phyloP scores from a whole-genome alignment of 495 filamentous ascomycete genomes.

The Penicillium roqueforti region DNA sequence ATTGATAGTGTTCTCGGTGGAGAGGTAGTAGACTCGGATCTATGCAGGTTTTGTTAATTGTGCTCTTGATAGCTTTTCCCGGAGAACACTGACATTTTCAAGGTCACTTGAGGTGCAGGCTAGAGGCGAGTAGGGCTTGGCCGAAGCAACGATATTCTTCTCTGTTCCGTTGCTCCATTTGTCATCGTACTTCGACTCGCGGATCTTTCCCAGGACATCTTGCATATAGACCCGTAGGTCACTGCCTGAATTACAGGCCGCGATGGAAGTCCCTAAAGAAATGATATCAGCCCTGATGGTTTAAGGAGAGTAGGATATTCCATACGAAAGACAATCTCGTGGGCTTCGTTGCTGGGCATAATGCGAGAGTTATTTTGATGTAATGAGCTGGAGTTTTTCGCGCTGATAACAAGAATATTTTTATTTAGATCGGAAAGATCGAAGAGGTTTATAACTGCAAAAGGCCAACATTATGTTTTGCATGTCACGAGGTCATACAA shows the following conservation, averaged over 20 bases:
- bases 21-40: conserved; percentile 14
- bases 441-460: no score
- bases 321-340: not conserved
- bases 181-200: conserved; percentile 10
- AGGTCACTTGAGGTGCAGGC: conserved; percentile 9
- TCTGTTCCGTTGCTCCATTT: conserved; percentile 14
- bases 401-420: no score
- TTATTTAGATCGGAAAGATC: not conserved
- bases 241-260: conserved; percentile 11
- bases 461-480: not conserved
- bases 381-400: not conserved
- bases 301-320: not conserved
- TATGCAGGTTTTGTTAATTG: not conserved
- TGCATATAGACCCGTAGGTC: conserved; percentile 18
- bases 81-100: conserved; percentile 1
- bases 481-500: not conserved
- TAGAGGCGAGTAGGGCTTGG: conserved; percentile 10
- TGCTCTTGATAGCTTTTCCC: not conserved
- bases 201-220: conserved; percentile 12
- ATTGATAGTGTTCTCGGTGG: conserved; percentile 9
- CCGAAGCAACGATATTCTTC: conserved; percentile 9
- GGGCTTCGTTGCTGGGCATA: not conserved
- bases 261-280: conserved; percentile 11
- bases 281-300: not conserved
- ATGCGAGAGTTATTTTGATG: not conserved